These are phyloP conservation scores for Candida vartiovaarae DNA, from an alignment of 805 yeast species.

Conservation along the genomic window DNA sequence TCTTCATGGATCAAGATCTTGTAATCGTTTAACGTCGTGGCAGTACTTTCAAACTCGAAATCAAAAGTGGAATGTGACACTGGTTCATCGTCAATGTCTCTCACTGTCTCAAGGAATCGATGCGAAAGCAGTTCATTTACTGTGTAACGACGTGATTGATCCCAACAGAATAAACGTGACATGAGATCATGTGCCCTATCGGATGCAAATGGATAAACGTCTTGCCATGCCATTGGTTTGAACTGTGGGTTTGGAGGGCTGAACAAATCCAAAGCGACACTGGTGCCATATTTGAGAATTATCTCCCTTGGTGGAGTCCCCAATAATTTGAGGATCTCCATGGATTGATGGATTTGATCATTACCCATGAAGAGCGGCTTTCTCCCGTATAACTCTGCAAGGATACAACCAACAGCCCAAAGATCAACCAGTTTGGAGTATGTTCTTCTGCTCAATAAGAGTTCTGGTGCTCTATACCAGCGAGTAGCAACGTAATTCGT, in stretches of 20 bases:
- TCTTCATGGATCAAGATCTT: constrained; percentile 44
- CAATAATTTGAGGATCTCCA: constrained; percentile 56
- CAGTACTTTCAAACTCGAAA: constrained; percentile 54
- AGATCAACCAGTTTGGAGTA: constrained; percentile 74
- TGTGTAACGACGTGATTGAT: constrained; percentile 42
- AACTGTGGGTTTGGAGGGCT: constrained; percentile 37
- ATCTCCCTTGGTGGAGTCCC: constrained; percentile 60
- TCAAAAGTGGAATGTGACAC: constrained; percentile 44
- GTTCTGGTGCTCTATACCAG: constrained; percentile 94
- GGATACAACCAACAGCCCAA: constrained; percentile 92
- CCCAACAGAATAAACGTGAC: constrained; percentile 56
- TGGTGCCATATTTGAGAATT: constrained; percentile 37
- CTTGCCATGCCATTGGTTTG: constrained; percentile 39
- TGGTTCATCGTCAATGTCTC: constrained; percentile 53
- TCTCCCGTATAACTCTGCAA: constrained; percentile 79
- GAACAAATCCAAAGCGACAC: constrained; percentile 40
- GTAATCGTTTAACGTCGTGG: constrained; percentile 35
- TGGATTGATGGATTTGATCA: constrained; percentile 63
- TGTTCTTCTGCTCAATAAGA: constrained; percentile 50
- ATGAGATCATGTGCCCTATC: constrained; percentile 45
- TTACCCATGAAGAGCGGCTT: constrained; percentile 75
- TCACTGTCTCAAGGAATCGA: constrained; percentile 43
- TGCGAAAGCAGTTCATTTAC: constrained; percentile 55
- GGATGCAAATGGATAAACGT: constrained; percentile 58
- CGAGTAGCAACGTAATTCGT: constrained; percentile 90